Base-by-base conservation (phyloP, 2,329 filamentous ascomycete species). In the Cryphonectria radicalis region DNA sequence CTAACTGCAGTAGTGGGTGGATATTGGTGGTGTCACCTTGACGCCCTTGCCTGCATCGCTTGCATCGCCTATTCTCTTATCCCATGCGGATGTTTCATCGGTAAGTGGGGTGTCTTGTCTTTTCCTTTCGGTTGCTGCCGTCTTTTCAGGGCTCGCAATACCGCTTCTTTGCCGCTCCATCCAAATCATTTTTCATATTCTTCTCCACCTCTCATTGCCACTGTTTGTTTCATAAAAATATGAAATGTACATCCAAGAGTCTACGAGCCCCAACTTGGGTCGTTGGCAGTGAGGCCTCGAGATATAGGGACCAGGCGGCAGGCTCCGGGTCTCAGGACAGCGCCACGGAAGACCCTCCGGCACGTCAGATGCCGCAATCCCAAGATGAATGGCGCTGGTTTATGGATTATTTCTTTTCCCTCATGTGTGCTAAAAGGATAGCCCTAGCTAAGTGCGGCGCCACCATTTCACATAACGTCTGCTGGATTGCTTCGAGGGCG, bases 281-380 rank as follows among this genome's bases (percentile, higher is more conserved):
- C 19, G n/a, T 59, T 32, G 55, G 55, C 55, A 59, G 25, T 3
- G 28, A 14, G 25, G 25, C 25, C 25, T 35, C 28, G 28, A 32
- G 19, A 59, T 14, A 19, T 32, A 19, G 55, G 25, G 6, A n/a
- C 46, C 10, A 11, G 19, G 46, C 46, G 46, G 46, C 55, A 35
- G 14, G 55, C 28, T 25, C 55, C 25, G 55, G 25, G 13, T 59
- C 5, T 5, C 92, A 92, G 78, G 87, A 93, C 75, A 91, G 92
- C 75, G 82, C 84, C 32, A 50, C 46, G 46, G 46, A 81, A 88
- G 68, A 90, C 85, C 70, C 90, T 93, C 6, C 92, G 90, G 90
- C 90, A 93, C 76, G 86, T 92, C 69, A 92, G 92, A 75, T 81
- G 89, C 81, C 92, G 90, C 79, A 92, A 87, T 74, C 88, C 91